Evolutionary conservation across 2,329 filamentous ascomycete genomes (phyloP), one percentile per base, ranked within the genome.

Genomic region (Rutstroemia sydowiana): DNA sequence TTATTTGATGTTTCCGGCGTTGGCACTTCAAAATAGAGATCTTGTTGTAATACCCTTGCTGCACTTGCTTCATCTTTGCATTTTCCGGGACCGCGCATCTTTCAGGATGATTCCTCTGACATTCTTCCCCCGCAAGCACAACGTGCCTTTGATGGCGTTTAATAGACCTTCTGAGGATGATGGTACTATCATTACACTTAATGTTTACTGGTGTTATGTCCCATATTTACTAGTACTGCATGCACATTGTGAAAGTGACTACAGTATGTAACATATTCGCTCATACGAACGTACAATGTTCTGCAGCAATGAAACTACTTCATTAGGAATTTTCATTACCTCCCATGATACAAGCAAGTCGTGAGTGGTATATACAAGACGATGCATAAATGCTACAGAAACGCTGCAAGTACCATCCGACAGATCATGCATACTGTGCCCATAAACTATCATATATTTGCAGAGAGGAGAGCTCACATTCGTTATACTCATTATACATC

Each of bases 381-480:
- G 42, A 28, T 26, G 23, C 8, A 8, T 4, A 26, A 9, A 21
- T 16, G 42, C 39, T 26, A 8, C 8, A 8, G 23, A 26, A 9
- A 21, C 36, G 11, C 34, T 39, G 42, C 34, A 46, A 39, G 36
- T 18, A 14, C 42, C 26, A 46, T 23, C 10, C 39, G 23, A 32
- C 48, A 42, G 31, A 28, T 42, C 42, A 23, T 46, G 18, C 32
- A 46, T 46, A 16, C 31, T 39, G 28, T 46, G 41, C 20, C 20
- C 48, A 40, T 23, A n/a, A 51, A 23, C 34, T 46, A 44, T 40
- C 42, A 23, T 51, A 31, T 46, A 31, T 51, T 51, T 40, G 18
- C 36, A 51, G 42, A 51, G 48, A 51, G 48, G 42, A 51, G 48
- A 46, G 48, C 48, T 46, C 32, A 40, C 40, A n/a, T 51, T 51